These are phyloP conservation scores for Pichia sporocuriosa DNA, from an alignment of 805 yeast species.

Conservation along the genomic window DNA sequence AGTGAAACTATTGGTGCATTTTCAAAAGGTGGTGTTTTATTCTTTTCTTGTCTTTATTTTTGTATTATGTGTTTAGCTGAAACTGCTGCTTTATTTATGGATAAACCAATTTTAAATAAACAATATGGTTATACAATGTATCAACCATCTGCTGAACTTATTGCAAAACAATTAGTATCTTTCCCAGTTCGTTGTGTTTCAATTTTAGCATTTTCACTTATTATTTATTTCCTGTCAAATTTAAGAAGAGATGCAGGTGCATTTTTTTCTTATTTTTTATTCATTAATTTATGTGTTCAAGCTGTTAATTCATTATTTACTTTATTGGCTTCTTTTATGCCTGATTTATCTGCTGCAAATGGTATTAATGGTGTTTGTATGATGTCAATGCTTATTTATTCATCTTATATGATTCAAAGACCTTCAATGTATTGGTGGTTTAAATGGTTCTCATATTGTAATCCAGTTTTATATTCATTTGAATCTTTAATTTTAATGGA, in stretches of 20 bases:
- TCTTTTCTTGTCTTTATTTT: slow-evolving; percentile 53
- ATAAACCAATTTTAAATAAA: slow-evolving; percentile 57
- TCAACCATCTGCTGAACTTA: slow-evolving; percentile 60
- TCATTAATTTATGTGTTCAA: slow-evolving; percentile 33
- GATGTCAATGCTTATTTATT: slow-evolving; percentile 46
- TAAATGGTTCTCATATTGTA: slow-evolving; percentile 46
- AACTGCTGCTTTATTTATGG: slow-evolving; percentile 50
- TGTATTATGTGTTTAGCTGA: slow-evolving; percentile 58
- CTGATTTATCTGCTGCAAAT: slow-evolving; percentile 50
- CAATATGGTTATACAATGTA: slow-evolving; percentile 61
- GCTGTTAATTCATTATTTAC: slow-evolving; percentile 48
- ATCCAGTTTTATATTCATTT: slow-evolving; percentile 42
- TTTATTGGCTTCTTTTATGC: slow-evolving; percentile 44
- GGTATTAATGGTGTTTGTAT: slow-evolving; percentile 51
- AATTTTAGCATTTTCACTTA: slow-evolving; percentile 39
- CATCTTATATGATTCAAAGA: slow-evolving; percentile 59
- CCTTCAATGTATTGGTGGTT: slow-evolving; percentile 58
- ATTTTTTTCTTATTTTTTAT: slow-evolving; percentile 43
- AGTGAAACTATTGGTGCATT: slow-evolving; percentile 48
- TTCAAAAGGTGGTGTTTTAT: slow-evolving; percentile 57
- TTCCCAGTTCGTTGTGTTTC: slow-evolving; percentile 51
- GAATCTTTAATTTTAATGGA: slow-evolving; percentile 56
- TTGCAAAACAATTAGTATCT: slow-evolving; percentile 50
- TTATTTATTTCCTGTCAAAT: slow-evolving; percentile 45
- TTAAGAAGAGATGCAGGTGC: slow-evolving; percentile 48